Base-by-base conservation (phyloP, 176 grass and related monocot genomes). In the Leersia perrieri region DNA sequence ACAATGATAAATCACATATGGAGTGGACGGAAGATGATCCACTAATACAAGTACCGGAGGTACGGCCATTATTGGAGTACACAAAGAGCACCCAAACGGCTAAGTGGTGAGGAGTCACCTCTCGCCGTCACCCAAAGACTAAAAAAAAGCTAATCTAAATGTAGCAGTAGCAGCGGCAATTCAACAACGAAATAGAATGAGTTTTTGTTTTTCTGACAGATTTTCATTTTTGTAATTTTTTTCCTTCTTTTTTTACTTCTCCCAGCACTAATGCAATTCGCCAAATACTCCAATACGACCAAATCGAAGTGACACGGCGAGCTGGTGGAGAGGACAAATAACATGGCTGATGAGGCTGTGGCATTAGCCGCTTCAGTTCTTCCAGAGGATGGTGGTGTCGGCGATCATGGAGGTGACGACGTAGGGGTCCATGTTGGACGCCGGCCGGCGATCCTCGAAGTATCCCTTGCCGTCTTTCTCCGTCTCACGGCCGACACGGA, bases 371-470 rank as follows among this genome's bases (percentile, higher is more conserved):
- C 13, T 32, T 82, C 89, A 98, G 31, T 74, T 77, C 75, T 91
- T 97, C 83, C 75, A 91, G 70, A 98, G 2, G 88, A 99, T 88
- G 63, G 96, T 99, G 65, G 96, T 95, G 4, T 99, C 76, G 39
- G 96, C 96, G 77, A 99, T 87, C 96, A 88, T 91, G 7, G 96
- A 91, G 35, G 96, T 99, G 27, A 99, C 96, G 6, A 95, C 63
- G 68, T 99, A 99, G 3, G 96, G 96, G 68, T 99, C 96, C 96
- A 99, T 99, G 96, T 95, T 99, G 12, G 96, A 99, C 63, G 96
- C 96, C 20, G 96, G 96, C 90, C 96, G 94, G 75, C 96, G 91
- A 36, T 99, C 96, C 84, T 99, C 96, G 38, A 99, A 99, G 80
- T 99, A 99, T 74, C 97, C 97, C 94, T 99, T 99, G 82, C 97